Base-by-base conservation (phyloP, 257 asterid species). In the Avicennia marina region DNA sequence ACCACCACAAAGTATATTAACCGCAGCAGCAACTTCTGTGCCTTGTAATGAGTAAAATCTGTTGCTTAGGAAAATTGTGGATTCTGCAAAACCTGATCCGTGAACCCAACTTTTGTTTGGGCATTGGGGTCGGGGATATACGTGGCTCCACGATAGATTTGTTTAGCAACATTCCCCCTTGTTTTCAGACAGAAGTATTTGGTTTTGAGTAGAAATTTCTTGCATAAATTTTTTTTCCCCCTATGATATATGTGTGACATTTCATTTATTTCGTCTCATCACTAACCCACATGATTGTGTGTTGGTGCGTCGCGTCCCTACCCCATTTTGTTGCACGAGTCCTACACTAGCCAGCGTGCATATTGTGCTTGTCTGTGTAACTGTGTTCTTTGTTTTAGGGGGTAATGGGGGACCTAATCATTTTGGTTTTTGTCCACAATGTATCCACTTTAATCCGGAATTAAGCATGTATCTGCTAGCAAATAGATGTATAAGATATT, bases 151-250 rank as follows among this genome's bases (percentile, higher is more conserved):
- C 4, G 11, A 17, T 47, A 2, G 33, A 47, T 47, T 47, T 47
- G 19, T 24, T 47, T 12, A 5, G 12, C 36, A 24, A 56, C 8
- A 38, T 38, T 44, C 26, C 46, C 29, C 5, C 13, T n/a, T 44
- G 43, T 66, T 40, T 63, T 55, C 6, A 32, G 40, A 63, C 50
- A 62, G 70, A 47, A 42, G 39, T 67, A 66, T 57, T 55, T 54
- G 51, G 21, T n/a, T 21, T 8, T 32, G 25, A 4, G 11, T 7
- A 11, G 7, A 11, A 27, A 8, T 38, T 32, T 13, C n/a, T 21
- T 34, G 31, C 22, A 39, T 4, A 11, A 34, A 1, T 3, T 31
- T 31, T 4, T 4, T 31, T 31, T 31, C 9, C 9, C 1, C 1
- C 1, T 4, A 10, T 31, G 8, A 29, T 29, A 2, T n/a, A 29